Base-by-base conservation (phyloP, 495 filamentous ascomycete genomes). In the Aspergillus sclerotiicarbonarius region DNA sequence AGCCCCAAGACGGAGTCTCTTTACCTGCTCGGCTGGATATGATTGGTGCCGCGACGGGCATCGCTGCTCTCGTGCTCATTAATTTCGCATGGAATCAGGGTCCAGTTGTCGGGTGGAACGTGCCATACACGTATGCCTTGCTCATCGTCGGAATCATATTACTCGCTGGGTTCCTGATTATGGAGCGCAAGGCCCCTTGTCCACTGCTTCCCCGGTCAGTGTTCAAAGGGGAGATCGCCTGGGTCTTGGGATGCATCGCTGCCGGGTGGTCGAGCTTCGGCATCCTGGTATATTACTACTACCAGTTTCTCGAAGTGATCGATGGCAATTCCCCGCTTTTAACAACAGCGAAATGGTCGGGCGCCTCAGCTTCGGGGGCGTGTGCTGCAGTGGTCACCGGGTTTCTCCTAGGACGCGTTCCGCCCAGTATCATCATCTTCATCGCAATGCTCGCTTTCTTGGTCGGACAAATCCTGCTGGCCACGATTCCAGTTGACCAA, bases 51-150 rank as follows among this genome's bases (percentile, higher is more conserved):
- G 18, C 73, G 7, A 67, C 71, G 16, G 75, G 75, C 18, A 65
- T 80, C 29, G 58, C 65, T 7, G 75, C 61, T n/a, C 60, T 79
- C 15, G 60, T 79, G n/a, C 62, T 78, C 7, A 62, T 77, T 52
- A 76, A 76, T 46, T 70, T 80, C 41, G 73, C 74, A 8, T 73
- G 67, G 66, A 80, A 78, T 60, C 76, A 78, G 58, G 63, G 63
- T 7, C 63, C 66, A 0, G 56, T 70, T 3, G 63, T 70, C 9
- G 62, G 64, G 3, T 80, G 76, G 76, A 25, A 50, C 1, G 54
- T 57, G 46, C 62, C 71, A n/a, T 76, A 78, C 65, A 62, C 69
- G 51, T 73, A 68, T 48, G 61, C 74, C n/a, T 46, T 68, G 30
- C 59, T 78, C 2, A 67, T 77, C 12, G 31, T 76, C 20, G 67